Percentiles rank a stretch among this genome's conserved stretches.
Conservation (phyloP, 257 asterid genomes). For the Scutellaria minor region DNA sequence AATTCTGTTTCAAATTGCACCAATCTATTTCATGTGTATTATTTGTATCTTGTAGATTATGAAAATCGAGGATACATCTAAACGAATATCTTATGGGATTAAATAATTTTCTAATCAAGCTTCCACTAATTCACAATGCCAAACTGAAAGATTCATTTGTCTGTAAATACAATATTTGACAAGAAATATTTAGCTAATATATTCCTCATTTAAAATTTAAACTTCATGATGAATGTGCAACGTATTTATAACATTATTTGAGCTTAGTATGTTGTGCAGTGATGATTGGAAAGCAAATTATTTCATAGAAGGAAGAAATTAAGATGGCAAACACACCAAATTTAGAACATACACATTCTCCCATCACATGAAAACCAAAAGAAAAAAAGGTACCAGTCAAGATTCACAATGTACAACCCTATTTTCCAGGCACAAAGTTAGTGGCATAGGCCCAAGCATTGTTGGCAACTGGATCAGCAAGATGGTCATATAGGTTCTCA, state of each 20-base stretch:
- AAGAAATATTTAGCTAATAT: too few relatives aligned
- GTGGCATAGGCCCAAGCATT: conserved; percentile 94
- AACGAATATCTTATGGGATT: too few relatives aligned
- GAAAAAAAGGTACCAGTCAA: neutral
- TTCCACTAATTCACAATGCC: neutral
- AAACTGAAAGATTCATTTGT: neutral
- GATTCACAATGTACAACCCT: conserved; percentile 27
- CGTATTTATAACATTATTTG: too few relatives aligned
- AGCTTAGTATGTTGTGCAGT: neutral
- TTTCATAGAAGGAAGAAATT: neutral
- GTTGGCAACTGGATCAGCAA: conserved; percentile 84
- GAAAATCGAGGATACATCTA: too few relatives aligned
- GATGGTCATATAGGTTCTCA: conserved; percentile 70
- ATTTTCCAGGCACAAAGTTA: conserved; percentile 84
- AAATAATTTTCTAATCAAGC: too few relatives aligned
- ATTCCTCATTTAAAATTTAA: too few relatives aligned
- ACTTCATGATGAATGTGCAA: too few relatives aligned
- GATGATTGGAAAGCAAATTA: neutral
- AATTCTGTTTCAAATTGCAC: too few relatives aligned
- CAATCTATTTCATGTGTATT: too few relatives aligned
- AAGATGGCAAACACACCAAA: neutral
- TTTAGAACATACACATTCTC: neutral
- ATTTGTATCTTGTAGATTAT: too few relatives aligned
- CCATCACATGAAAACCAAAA: neutral
- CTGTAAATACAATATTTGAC: neutral